A percentile compares a stretch with the other conserved stretches of the same genome.
These are phyloP conservation scores for Mycena amicta DNA, from an alignment of 768 basidiomycete genomes.

Conservation along the genomic window DNA sequence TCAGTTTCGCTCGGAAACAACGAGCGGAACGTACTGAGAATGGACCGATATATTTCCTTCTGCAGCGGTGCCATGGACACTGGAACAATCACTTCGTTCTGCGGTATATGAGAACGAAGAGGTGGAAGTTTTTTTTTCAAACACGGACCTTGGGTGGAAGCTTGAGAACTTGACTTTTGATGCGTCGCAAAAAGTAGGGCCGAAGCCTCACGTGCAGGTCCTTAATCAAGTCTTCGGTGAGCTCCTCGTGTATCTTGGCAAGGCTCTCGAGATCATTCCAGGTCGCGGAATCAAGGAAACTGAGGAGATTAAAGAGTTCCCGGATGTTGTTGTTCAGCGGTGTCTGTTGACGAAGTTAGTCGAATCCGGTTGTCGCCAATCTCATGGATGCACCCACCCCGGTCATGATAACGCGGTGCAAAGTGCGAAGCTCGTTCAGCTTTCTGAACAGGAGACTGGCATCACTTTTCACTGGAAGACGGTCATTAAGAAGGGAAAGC, in stretches of 20 bases:
- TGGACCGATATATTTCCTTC: slow-evolving; percentile 84
- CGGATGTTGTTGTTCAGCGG: slow-evolving; percentile 97
- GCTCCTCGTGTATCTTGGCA: slow-evolving; percentile 71
- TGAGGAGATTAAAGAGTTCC: slow-evolving; percentile 96
- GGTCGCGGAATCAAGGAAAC: slow-evolving; percentile 79
- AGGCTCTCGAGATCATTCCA: slow-evolving; percentile 79
- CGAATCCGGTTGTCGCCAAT: too few species aligned
- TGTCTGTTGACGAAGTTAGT: slow-evolving; percentile 58
- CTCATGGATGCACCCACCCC: slow-evolving; percentile 55
- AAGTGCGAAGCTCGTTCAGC: slow-evolving; percentile 74
- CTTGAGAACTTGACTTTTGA: slow-evolving; percentile 90
- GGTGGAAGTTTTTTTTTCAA: background rate
- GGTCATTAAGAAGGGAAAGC: background rate
- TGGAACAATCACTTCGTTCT: slow-evolving; percentile 93
- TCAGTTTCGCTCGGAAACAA: too few species aligned
- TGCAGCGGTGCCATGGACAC: slow-evolving; percentile 87
- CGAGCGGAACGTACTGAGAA: slow-evolving; percentile 58
- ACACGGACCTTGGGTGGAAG: slow-evolving; percentile 82
- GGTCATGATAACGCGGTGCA: slow-evolving; percentile 88
- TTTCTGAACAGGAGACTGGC: slow-evolving; percentile 77
- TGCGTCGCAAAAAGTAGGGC: slow-evolving; percentile 91
- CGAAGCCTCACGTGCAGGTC: slow-evolving; percentile 76
- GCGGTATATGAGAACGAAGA: slow-evolving; percentile 1
- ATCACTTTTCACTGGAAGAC: slow-evolving; percentile 77
- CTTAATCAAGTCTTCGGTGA: slow-evolving; percentile 79